Conservation (phyloP, 2,329 filamentous ascomycete species). For the Aureobasidium musti region DNA sequence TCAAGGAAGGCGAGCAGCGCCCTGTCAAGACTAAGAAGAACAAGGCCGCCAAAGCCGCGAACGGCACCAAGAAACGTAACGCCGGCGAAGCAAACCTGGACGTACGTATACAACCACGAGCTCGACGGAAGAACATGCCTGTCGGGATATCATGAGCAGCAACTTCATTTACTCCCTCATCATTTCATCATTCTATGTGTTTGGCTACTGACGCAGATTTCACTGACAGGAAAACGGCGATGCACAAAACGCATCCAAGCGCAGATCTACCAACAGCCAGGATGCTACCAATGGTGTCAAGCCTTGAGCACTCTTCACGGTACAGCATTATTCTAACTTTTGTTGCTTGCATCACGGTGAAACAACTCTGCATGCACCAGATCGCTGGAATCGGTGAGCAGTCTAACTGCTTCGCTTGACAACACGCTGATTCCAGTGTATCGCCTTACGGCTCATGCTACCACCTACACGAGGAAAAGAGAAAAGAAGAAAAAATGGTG, state of each 20-base stretch:
- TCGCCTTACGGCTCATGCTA: neutral
- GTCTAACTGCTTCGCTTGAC: neutral
- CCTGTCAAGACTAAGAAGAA: slow-evolving; percentile 49
- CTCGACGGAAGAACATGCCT: neutral
- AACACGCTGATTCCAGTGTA: neutral
- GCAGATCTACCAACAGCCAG: slow-evolving; percentile 26
- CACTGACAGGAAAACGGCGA: slow-evolving; percentile 19
- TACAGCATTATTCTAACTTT: slow-evolving; percentile 11
- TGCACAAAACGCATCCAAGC: slow-evolving; percentile 21
- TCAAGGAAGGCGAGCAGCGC: slow-evolving; percentile 69
- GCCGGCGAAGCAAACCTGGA: slow-evolving; percentile 50
- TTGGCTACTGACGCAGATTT: slow-evolving; percentile 24
- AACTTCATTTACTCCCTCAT: neutral
- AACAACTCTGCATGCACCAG: neutral
- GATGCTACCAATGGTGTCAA: slow-evolving; percentile 19
- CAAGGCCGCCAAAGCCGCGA: slow-evolving; percentile 34
- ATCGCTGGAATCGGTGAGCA: neutral
- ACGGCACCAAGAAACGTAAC: slow-evolving; percentile 46
- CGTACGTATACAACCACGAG: slow-evolving; percentile 43
- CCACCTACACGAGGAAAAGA: neutral
- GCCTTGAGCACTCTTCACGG: slow-evolving; percentile 1
- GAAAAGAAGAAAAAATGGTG: slow-evolving; percentile 8
- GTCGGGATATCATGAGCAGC: neutral
- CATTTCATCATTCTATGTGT: neutral
- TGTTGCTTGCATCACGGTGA: neutral